Conservation (phyloP, 2,329 filamentous ascomycete species). For the Ploettnerulaceae sp. region DNA sequence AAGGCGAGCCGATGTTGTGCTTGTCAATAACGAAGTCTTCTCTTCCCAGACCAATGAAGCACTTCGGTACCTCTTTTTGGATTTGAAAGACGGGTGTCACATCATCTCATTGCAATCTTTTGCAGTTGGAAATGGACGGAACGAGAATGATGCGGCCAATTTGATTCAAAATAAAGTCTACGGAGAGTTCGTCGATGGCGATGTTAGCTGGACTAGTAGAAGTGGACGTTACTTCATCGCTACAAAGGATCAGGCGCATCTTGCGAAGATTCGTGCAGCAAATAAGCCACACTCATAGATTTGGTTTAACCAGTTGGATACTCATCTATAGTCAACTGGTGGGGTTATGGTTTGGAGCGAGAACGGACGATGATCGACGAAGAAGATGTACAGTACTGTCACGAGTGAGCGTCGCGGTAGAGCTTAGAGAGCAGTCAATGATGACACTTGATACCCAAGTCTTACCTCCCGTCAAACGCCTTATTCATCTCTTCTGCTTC, state of each 20-base stretch:
- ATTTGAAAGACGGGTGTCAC: constrained; percentile 84
- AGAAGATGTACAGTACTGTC: constrained; percentile 5
- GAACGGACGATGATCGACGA: background rate
- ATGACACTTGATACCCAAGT: constrained; percentile 6
- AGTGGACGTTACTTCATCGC: constrained; percentile 86
- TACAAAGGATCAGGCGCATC: constrained; percentile 47
- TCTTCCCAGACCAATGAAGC: constrained; percentile 80
- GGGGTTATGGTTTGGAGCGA: background rate
- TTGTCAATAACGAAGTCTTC: constrained; percentile 98
- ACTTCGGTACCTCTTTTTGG: constrained; percentile 83
- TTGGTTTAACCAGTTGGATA: background rate
- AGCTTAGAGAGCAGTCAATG: constrained; percentile 8
- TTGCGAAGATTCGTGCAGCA: constrained; percentile 2
- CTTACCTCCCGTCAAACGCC: constrained; percentile 36
- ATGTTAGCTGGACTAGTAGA: constrained; percentile 86
- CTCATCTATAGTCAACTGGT: background rate
- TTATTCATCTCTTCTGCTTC: constrained; percentile 85
- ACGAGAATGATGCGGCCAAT: constrained; percentile 74
- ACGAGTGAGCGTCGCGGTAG: background rate
- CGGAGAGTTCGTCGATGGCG: constrained; percentile 58
- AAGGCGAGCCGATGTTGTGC: constrained; percentile 83
- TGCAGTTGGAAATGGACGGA: constrained; percentile 68
- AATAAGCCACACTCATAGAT: background rate
- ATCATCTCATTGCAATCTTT: constrained; percentile 93
- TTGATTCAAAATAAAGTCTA: constrained; percentile 70